These are phyloP conservation scores for Penicillium psychrosexuale DNA, from an alignment of 2,329 filamentous ascomycete species.

Conservation along the genomic window DNA sequence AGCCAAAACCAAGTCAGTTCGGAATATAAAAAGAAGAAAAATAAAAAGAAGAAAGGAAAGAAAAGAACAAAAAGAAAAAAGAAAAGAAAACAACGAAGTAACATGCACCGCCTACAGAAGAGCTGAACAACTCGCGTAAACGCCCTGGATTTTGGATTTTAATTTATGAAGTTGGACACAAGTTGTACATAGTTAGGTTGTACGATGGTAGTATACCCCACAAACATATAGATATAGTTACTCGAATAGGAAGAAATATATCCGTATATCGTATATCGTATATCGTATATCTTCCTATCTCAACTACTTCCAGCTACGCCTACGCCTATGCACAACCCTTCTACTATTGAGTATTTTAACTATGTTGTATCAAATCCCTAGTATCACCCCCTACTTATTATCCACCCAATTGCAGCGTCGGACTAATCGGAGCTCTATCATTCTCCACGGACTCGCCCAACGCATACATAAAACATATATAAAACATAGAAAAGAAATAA, in stretches of 20 bases:
- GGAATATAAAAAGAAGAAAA: not conserved
- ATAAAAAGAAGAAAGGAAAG: not conserved
- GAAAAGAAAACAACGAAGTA: conserved; percentile 11
- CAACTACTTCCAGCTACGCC: no score
- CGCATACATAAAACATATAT: not conserved
- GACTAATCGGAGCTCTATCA: not conserved
- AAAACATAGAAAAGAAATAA: not conserved
- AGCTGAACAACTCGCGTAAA: conserved; percentile 11
- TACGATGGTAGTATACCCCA: no score
- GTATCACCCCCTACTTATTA: not conserved
- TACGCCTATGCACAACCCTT: no score
- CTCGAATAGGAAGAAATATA: no score
- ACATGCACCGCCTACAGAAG: conserved; percentile 10
- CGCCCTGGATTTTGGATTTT: no score
- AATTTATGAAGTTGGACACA: no score
- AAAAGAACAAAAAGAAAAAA: not conserved
- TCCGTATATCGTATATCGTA: no score
- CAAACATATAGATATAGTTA: no score
- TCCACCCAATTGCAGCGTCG: not conserved
- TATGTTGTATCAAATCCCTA: not conserved
- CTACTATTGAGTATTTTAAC: no score
- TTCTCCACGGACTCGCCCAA: not conserved
- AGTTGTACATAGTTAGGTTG: no score
- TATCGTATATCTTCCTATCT: no score
- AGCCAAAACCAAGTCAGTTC: not conserved